Evolutionary conservation across 2,329 filamentous ascomycete genomes (phyloP).

Genomic region (Mariannaea elegans): DNA sequence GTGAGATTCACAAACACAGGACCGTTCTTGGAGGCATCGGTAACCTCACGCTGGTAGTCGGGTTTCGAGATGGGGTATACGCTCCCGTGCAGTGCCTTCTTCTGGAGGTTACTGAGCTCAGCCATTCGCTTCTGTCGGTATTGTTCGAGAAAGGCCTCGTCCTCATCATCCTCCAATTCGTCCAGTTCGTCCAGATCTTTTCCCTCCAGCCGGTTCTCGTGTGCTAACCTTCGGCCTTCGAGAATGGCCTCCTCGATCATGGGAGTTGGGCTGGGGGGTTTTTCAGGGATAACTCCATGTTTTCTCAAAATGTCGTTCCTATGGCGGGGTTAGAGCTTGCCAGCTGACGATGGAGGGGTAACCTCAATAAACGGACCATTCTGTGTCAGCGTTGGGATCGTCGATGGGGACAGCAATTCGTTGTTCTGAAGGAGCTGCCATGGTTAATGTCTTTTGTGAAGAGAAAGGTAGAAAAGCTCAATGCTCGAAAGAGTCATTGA

Average conservation of each 20-base stretch:
- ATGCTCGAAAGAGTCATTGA: neutral
- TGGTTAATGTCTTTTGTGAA: conserved; percentile 41
- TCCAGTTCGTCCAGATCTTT: conserved; percentile 95
- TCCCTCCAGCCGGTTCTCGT: conserved; percentile 92
- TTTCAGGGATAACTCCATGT: conserved; percentile 97
- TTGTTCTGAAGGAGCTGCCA: conserved; percentile 71
- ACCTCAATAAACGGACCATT: conserved; percentile 73
- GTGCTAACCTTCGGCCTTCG: conserved; percentile 82
- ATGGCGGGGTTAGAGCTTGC: conserved; percentile 39
- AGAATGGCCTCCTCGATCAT: conserved; percentile 94
- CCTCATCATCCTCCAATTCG: conserved; percentile 93
- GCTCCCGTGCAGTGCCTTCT: conserved; percentile 83
- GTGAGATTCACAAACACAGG: conserved; percentile 83
- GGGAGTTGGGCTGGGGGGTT: conserved; percentile 92
- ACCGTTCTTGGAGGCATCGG: conserved; percentile 80
- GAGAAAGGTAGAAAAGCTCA: neutral
- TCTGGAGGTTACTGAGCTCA: conserved; percentile 79
- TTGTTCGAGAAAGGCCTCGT: conserved; percentile 87
- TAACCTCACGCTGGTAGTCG: conserved; percentile 91
- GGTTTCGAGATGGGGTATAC: conserved; percentile 96
- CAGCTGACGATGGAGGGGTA: conserved; percentile 34
- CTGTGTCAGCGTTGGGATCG: conserved; percentile 95
- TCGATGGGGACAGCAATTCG: conserved; percentile 85
- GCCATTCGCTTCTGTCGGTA: conserved; percentile 89
- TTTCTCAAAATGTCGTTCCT: conserved; percentile 99